Conservation (phyloP, 140 eudicot species). For the Bidens hawaiensis region DNA sequence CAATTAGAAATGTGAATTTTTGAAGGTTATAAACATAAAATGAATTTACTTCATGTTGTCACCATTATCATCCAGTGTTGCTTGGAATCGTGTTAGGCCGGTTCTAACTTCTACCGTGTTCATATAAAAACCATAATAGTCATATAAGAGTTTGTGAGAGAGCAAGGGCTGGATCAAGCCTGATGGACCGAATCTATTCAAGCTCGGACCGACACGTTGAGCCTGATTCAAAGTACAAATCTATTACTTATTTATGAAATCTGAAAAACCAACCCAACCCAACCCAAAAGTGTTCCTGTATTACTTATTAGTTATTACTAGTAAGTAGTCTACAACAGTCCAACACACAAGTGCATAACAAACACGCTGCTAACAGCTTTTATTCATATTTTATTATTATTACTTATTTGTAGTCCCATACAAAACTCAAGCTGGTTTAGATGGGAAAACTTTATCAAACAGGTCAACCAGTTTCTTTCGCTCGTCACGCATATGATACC, state of each 20-base stretch:
- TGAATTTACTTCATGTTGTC: no score
- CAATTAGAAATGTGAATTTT: no score
- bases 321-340: not conserved
- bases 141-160: no score
- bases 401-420: not conserved
- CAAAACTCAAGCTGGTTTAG: not conserved
- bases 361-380: slow-evolving; percentile 7
- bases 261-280: not conserved
- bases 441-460: not conserved
- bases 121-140: no score
- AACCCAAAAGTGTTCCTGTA: not conserved
- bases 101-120: no score
- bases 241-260: not conserved
- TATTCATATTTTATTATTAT: slow-evolving; percentile 5
- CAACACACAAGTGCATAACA: not conserved
- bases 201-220: not conserved
- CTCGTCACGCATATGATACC: not conserved
- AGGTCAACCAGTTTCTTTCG: not conserved
- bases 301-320: not conserved
- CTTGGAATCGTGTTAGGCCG: no score
- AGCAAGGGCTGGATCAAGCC: no score
- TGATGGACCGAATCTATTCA: no score
- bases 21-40: no score
- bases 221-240: no score
- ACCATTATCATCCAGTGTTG: no score